phyloP scores from a whole-genome alignment of 306 rosid genomes.

The Vigna radiata region DNA sequence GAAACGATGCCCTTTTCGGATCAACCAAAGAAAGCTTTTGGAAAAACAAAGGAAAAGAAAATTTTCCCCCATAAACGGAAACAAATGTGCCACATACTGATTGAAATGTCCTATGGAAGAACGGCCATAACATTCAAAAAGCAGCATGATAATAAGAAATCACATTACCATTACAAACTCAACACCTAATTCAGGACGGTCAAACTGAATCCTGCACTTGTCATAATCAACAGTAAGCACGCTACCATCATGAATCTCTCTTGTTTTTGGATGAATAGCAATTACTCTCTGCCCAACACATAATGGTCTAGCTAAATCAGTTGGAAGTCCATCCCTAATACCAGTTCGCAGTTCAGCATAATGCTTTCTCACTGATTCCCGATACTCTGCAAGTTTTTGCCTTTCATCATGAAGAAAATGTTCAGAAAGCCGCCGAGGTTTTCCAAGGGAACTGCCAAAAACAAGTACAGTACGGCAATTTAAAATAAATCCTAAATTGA shows the following conservation, averaged over 20 bases:
- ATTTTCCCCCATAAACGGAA: neutral
- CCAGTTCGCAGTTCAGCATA: constrained; percentile 80
- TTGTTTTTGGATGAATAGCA: constrained; percentile 87
- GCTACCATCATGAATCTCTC: constrained; percentile 91
- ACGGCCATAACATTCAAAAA: constrained; percentile 23
- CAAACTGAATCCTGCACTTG: constrained; percentile 89
- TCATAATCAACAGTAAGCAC: constrained; percentile 92
- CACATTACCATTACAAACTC: constrained; percentile 78
- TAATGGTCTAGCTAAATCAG: constrained; percentile 91
- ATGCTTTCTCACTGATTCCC: constrained; percentile 86
- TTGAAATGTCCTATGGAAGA: constrained; percentile 29
- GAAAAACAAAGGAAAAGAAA: neutral
- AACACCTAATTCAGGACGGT: constrained; percentile 85
- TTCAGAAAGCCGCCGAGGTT: constrained; percentile 94
- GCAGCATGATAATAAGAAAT: constrained; percentile 41
- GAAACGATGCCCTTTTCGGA: neutral
- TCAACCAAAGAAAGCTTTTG: neutral
- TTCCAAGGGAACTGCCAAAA: constrained; percentile 89
- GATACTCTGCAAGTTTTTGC: constrained; percentile 79
- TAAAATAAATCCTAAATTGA: constrained; percentile 21
- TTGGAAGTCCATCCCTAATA: constrained; percentile 83
- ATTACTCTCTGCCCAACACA: constrained; percentile 89
- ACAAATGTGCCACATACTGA: constrained; percentile 8
- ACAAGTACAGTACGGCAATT: constrained; percentile 41
- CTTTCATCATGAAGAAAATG: constrained; percentile 79